Conservation (phyloP, 371 early-diverging fungal genomes). For the Mucor piriformis region DNA sequence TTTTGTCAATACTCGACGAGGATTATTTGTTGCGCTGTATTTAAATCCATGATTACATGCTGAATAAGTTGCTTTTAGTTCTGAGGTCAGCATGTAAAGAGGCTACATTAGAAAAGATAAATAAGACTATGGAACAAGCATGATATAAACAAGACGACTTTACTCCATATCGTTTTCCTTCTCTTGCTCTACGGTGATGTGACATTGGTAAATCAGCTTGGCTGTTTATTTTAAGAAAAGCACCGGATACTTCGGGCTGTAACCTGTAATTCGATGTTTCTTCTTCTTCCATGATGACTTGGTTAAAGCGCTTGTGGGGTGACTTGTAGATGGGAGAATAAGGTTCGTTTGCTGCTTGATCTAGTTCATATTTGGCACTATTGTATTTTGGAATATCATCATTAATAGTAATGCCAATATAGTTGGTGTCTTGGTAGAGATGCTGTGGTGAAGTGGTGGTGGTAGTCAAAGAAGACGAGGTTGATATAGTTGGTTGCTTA, state of each 20-base stretch:
- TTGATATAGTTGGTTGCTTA: not conserved
- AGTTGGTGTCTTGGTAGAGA: conserved; percentile 29
- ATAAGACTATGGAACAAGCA: not conserved
- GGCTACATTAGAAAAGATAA: conserved; percentile 19
- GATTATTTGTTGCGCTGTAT: conserved; percentile 78
- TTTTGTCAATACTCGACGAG: conserved; percentile 93
- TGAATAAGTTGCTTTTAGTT: conserved; percentile 32
- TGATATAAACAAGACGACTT: not conserved
- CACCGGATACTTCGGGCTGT: conserved; percentile 17
- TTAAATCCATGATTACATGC: conserved; percentile 70
- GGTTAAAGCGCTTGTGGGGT: not conserved
- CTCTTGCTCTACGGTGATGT: conserved; percentile 25
- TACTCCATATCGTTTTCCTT: conserved; percentile 32
- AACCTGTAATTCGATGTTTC: conserved; percentile 1
- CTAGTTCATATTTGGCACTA: too few relatives aligned
- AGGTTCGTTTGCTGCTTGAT: not conserved
- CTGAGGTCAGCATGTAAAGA: conserved; percentile 26
- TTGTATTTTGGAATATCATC: conserved; percentile 19
- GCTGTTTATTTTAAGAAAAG: conserved; percentile 21
- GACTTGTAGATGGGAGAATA: not conserved
- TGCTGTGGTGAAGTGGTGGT: not conserved
- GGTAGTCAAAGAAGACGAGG: conserved; percentile 2
- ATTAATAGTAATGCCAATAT: conserved; percentile 39
- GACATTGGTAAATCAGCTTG: conserved; percentile 28
- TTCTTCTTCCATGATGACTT: conserved; percentile 1